A percentile compares a stretch with the other conserved stretches of the same genome.
These are phyloP conservation scores for Trichoderma arundinaceum DNA, from an alignment of 2,329 filamentous ascomycete species.

Conservation along the genomic window DNA sequence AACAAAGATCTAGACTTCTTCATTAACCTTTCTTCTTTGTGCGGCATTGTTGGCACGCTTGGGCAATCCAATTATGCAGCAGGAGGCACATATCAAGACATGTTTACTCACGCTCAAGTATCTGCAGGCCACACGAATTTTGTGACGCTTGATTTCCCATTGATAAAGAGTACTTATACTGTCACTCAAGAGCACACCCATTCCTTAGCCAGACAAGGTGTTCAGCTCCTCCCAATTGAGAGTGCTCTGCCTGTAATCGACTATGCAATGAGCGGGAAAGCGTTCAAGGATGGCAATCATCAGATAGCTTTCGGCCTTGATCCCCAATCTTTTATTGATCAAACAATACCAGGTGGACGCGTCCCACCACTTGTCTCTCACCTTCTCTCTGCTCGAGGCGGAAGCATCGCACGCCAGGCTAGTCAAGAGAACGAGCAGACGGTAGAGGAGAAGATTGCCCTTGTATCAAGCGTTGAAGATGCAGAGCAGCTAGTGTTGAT, in stretches of 20 bases:
- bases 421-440: background rate
- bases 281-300: conserved; percentile 21
- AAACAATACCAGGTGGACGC: conserved; percentile 1
- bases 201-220: conserved; percentile 8
- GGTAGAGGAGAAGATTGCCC: conserved; percentile 3
- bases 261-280: conserved; percentile 22
- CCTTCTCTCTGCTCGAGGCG: background rate
- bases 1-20: conserved; percentile 46
- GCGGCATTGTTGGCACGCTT: conserved; percentile 43
- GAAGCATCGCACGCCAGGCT: background rate
- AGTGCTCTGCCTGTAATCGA: conserved; percentile 16
- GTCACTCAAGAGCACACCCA: conserved; percentile 2
- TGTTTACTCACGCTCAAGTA: conserved; percentile 31
- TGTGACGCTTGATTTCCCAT: conserved; percentile 5
- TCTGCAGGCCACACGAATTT: conserved; percentile 3
- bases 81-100: conserved; percentile 43
- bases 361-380: conserved; percentile 19
- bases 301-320: conserved; percentile 24
- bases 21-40: conserved; percentile 45
- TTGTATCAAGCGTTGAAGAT: background rate
- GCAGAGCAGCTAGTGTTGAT: conserved; percentile 5
- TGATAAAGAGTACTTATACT: conserved; percentile 9
- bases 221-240: conserved; percentile 9
- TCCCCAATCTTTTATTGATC: background rate
- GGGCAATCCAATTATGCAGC: conserved; percentile 51